Conservation (phyloP, 2,329 filamentous ascomycete species). For the Claviceps humidiphila region DNA sequence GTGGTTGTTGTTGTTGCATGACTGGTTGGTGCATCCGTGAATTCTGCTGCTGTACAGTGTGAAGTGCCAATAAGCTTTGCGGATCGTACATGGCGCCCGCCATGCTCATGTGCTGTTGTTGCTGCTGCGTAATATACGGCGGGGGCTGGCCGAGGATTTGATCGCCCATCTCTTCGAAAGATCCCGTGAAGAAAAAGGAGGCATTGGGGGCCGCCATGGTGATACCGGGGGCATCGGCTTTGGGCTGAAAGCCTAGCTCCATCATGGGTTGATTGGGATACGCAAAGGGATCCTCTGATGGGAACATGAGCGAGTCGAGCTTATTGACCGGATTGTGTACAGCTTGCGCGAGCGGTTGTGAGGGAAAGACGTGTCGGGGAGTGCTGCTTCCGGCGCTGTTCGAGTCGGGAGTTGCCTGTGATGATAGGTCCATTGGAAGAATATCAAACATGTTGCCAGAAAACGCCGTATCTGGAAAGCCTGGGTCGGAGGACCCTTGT, state of each 20-base stretch:
- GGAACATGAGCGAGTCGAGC: slow-evolving; percentile 69
- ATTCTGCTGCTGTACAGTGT: slow-evolving; percentile 10
- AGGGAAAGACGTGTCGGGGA: slow-evolving; percentile 20
- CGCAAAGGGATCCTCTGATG: slow-evolving; percentile 62
- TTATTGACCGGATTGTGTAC: slow-evolving; percentile 44
- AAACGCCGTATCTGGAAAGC: slow-evolving; percentile 24
- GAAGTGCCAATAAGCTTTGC: slow-evolving; percentile 29
- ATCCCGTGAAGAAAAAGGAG: slow-evolving; percentile 37
- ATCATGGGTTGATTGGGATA: slow-evolving; percentile 68
- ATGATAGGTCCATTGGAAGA: slow-evolving; percentile 30
- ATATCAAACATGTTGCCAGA: slow-evolving; percentile 29
- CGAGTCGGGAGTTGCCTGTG: slow-evolving; percentile 29
- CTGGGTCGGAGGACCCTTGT: slow-evolving; percentile 13
- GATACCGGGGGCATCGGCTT: slow-evolving; percentile 19
- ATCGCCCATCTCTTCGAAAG: slow-evolving; percentile 56
- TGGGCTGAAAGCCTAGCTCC: slow-evolving; percentile 33
- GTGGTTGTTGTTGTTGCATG: slow-evolving; percentile 18
- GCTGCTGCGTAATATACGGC: slow-evolving; percentile 52
- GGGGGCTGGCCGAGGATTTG: slow-evolving; percentile 60
- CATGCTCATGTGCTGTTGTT: slow-evolving; percentile 27
- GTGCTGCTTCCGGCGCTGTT: slow-evolving; percentile 28
- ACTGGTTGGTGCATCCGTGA: slow-evolving; percentile 3
- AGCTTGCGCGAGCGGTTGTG: slow-evolving; percentile 19
- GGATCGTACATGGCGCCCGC: slow-evolving; percentile 31
- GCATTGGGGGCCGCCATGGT: slow-evolving; percentile 23